These are phyloP conservation scores for Lenzites betulinus DNA, from an alignment of 768 basidiomycete species.

Conservation along the genomic window DNA sequence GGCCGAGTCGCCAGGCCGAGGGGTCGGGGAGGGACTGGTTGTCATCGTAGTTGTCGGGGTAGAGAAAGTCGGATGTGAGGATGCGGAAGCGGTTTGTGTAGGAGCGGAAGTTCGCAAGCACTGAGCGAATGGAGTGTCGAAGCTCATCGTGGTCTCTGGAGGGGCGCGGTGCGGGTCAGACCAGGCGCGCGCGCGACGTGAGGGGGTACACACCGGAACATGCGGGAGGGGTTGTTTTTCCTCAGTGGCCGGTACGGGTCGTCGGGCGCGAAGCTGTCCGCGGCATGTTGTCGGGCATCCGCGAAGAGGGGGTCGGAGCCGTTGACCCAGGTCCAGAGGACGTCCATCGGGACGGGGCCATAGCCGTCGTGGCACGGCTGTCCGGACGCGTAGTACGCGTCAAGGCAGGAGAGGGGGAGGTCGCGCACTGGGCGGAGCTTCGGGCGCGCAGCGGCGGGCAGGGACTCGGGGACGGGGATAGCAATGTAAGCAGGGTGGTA, in stretches of 20 bases:
- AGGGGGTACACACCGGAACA: constrained; percentile 26
- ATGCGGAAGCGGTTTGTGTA: constrained; percentile 36
- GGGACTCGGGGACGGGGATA: constrained; percentile 19
- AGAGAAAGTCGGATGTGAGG: constrained; percentile 38
- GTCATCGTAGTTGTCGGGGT: constrained; percentile 22
- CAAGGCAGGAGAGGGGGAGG: constrained; percentile 25
- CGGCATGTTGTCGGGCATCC: constrained; percentile 19
- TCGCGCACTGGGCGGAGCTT: constrained; percentile 23
- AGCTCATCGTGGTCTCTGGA: constrained; percentile 41
- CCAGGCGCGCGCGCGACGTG: not conserved
- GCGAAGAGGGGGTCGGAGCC: constrained; percentile 31
- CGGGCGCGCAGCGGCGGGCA: constrained; percentile 6
- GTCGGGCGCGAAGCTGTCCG: constrained; percentile 9
- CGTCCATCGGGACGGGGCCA: constrained; percentile 27
- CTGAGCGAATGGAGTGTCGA: constrained; percentile 39
- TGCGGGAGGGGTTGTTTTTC: constrained; percentile 22
- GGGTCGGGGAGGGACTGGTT: constrained; percentile 12
- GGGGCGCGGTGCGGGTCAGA: not conserved
- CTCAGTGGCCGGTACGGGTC: constrained; percentile 28
- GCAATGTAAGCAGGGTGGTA: constrained; percentile 27
- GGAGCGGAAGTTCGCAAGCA: constrained; percentile 32
- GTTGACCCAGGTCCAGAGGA: constrained; percentile 38
- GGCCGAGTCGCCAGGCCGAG: constrained; percentile 34
- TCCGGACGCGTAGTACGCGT: constrained; percentile 26
- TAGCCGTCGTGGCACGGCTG: constrained; percentile 20